Evolutionary conservation across 805 yeast genomes (phyloP), one percentile per base, ranked within the genome.

Genomic region (Candida ficus): DNA sequence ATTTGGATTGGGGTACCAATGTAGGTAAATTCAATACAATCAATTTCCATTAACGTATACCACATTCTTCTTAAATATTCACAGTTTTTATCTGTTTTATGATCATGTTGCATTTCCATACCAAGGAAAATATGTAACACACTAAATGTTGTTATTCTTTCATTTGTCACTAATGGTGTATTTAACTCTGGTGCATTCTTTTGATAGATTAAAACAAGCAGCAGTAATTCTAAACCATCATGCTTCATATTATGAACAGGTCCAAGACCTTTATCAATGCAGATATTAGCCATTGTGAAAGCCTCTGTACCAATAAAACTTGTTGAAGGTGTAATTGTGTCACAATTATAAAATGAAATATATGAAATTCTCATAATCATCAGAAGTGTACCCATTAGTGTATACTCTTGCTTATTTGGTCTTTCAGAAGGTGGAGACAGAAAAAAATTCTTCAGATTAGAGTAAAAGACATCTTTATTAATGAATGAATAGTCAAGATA

Each of bases 11-110:
- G 43, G 3, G 17, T 13, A 0, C 35, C 38, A 11, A 11, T 23
- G 18, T 29, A 29, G 12, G 30, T 25, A 18, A 41, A 37, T 20
- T 33, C 38, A 16, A 33, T 2, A 12, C 23, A 20, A 8, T 34
- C 41, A 20, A 21, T 10, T 14, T 37, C 35, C 25, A 41, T 5
- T 2, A 33, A 5, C 3, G 33, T 12, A 25, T 41, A 34, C 44
- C 44, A 41, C 5, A 41, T 5, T 17, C 44, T 37, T 41, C 44
- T 37, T 10, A 9, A 14, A n/a, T 18, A 11, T 17, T 37, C 29
- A n/a, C 29, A 17, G 7, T 18, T n/a, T 11, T 21, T 4, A 7
- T 29, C 33, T n/a, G 19, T 29, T 5, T 20, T 27, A 4, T 27
- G 14, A 20, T 41, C 44, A 6, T 19, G 20, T 12, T 29, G 29